Evolutionary conservation across 1,284 basidiomycete species (phyloP).

Genomic region (Microbotryomycetes sp.): DNA sequence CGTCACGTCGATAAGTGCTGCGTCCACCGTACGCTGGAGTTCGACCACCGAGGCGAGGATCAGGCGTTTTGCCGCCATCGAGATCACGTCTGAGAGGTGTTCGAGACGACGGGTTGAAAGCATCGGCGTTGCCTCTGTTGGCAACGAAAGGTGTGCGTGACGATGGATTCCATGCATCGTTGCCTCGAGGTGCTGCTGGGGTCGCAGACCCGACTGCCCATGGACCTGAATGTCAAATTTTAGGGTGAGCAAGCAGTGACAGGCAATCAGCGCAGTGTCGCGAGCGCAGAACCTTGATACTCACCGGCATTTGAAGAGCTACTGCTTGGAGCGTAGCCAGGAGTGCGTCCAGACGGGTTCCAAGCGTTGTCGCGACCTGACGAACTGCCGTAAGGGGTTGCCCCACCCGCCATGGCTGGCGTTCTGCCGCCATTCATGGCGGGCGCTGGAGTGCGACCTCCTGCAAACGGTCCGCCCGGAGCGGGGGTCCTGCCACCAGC

Average conservation of each 20-base stretch:
- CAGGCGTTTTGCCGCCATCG: constrained; percentile 18
- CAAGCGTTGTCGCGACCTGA: constrained; percentile 27
- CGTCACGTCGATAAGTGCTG: neutral
- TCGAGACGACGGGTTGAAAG: constrained; percentile 17
- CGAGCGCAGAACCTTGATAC: too few relatives aligned
- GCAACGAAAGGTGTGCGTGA: constrained; percentile 1
- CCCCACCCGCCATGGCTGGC: constrained; percentile 8
- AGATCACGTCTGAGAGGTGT: constrained; percentile 14
- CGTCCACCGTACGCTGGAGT: constrained; percentile 42
- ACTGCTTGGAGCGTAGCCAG: neutral
- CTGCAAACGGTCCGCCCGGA: constrained; percentile 2
- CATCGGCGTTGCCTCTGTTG: neutral
- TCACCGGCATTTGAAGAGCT: too few relatives aligned
- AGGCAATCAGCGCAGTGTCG: too few relatives aligned
- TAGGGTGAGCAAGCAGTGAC: too few relatives aligned
- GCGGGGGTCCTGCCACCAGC: constrained; percentile 34
- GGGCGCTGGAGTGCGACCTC: neutral
- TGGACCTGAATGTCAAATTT: constrained; percentile 15
- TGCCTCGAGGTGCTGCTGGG: neutral
- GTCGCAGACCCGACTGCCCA: constrained; percentile 12
- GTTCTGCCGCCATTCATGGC: constrained; percentile 14
- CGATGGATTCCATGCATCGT: constrained; percentile 26
- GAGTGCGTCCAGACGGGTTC: constrained; percentile 20
- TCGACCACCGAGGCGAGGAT: constrained; percentile 35
- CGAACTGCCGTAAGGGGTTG: constrained; percentile 13